phyloP scores from a whole-genome alignment of 345 rosid genomes.

The Barbarea vulgaris region DNA sequence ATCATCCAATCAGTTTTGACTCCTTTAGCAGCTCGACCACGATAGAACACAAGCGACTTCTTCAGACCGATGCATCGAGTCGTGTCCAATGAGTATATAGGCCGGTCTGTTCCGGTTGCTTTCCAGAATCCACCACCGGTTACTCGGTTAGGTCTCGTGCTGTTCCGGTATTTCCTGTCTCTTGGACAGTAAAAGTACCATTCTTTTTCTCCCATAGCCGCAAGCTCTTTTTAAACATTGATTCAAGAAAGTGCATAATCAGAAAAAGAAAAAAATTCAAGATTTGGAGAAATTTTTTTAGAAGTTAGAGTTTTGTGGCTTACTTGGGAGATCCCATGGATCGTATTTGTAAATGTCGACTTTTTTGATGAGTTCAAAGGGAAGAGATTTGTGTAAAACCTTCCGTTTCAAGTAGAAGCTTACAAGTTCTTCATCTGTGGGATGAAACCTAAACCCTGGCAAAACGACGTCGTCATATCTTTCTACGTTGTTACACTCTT shows the following conservation, averaged over 20 bases:
- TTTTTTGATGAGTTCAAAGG: constrained; percentile 86
- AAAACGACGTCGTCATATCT: constrained; percentile 71
- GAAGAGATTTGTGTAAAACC: constrained; percentile 61
- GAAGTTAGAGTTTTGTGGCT: constrained; percentile 33
- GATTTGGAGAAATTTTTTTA: background rate
- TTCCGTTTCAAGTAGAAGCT: constrained; percentile 75
- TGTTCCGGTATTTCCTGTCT: constrained; percentile 89
- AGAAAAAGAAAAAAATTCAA: background rate
- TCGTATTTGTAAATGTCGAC: constrained; percentile 90
- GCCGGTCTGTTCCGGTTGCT: constrained; percentile 94
- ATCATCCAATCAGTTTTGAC: constrained; percentile 98
- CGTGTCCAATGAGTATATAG: constrained; percentile 82
- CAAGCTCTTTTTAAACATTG: constrained; percentile 51
- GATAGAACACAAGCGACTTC: constrained; percentile 90
- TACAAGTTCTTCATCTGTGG: constrained; percentile 97
- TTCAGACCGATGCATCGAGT: constrained; percentile 81
- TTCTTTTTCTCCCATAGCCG: constrained; percentile 84
- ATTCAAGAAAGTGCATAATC: constrained; percentile 22
- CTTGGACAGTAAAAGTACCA: constrained; percentile 95
- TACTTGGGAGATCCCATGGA: constrained; percentile 99
- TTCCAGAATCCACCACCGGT: constrained; percentile 98
- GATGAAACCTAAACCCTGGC: constrained; percentile 95
- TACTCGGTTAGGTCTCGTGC: constrained; percentile 88
- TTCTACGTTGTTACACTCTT: constrained; percentile 52
- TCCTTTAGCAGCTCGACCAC: constrained; percentile 95